Evolutionary conservation across 371 early-diverging fungal species (phyloP), one percentile per base, ranked within the genome.

Genomic region (Lichtheimia ramosa): DNA sequence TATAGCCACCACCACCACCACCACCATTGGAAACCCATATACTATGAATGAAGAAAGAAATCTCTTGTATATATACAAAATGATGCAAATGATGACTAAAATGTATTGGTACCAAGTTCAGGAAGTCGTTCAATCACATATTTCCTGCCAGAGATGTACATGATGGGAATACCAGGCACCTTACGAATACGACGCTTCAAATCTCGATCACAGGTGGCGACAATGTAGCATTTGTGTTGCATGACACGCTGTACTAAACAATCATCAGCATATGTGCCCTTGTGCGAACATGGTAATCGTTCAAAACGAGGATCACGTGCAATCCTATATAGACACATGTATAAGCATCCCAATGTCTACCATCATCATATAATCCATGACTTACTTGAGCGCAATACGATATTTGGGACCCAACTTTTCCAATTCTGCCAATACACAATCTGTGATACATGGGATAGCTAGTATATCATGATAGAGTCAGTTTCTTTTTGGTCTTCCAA

Each of bases 251-350:
- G 88, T 3, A 99, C 95, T 43, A 99, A 80, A 73, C 99, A 99
- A 84, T 99, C 99, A 88, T 99, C 99, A 28, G 99, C 99, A 84
- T 99, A 99, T 2, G 98, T 99, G 39, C 99, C 99, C 66, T 96
- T 96, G 79, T 99, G 99, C 51, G 94, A 87, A 79, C 99, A 99
- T 13, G 95, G 93, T 42, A 99, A 79, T 23, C 97, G 83, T 64
- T 98, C 96, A 70, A 97, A 97, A 24, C 98, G 83, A 23, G 96
- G 96, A 64, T 97, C 98, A 18, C 97, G 87, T 0, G 99, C 99
- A 41, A 96, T 89, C 48, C 92, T 92, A 63, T 25, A 48, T 34
- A 10, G 10, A 34, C 34, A 8, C 6, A 1, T 8, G 8, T 34
- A 34, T 34, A 16, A 48, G 34, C 6, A 34, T 8, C 8, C 34